Base-by-base conservation (phyloP, 2,329 filamentous ascomycete species). In the Fusarium sp. region DNA sequence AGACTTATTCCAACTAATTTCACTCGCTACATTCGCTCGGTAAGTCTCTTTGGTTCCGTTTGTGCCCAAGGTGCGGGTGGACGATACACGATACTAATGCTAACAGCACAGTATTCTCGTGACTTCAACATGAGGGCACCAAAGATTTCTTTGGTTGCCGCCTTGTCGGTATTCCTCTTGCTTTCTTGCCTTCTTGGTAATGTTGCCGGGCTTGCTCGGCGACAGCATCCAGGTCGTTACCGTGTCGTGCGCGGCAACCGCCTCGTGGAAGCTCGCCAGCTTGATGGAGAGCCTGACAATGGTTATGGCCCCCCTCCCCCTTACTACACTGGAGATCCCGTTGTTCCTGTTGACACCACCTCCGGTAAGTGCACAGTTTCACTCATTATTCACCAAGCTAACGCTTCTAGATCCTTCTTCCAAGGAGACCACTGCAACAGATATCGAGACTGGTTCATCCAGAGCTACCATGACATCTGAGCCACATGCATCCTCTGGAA, bases 81-180 rank as follows among this genome's bases (percentile, higher is more conserved):
- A 20, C 49, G 44, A 11, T n/a, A 24, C 10, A 45, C 18, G 16
- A 30, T 51, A 20, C 63, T 71, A 10, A 70, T 51, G 20, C 15
- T 16, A 30, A 41, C 13, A 47, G 12, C 25, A 62, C 24, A 69
- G 44, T 45, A 62, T 51, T 51, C 40, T 40, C 29, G 45, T 24
- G n/a, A 54, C 58, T 54, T 62, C 75, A 78, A 38, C 57, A 85
- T 85, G 83, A 82, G 78, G 69, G 73, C 60, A 27, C 78, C 70
- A 16, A 64, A 53, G 8, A 73, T 73, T 73, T 66, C 80, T 55
- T 65, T 75, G 67, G 57, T 75, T 66, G 75, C 78, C 74, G 56
- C 82, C 30, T 62, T 78, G 67, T 80, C 78, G 51, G 57, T 56
- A 18, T 18, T 74, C 72, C 78, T 77, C 58, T 60, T 76, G 16